A percentile compares a stretch with the other conserved stretches of the same genome.
Conservation (phyloP, 2,329 filamentous ascomycete species). For the Epichloe aotearoae region DNA sequence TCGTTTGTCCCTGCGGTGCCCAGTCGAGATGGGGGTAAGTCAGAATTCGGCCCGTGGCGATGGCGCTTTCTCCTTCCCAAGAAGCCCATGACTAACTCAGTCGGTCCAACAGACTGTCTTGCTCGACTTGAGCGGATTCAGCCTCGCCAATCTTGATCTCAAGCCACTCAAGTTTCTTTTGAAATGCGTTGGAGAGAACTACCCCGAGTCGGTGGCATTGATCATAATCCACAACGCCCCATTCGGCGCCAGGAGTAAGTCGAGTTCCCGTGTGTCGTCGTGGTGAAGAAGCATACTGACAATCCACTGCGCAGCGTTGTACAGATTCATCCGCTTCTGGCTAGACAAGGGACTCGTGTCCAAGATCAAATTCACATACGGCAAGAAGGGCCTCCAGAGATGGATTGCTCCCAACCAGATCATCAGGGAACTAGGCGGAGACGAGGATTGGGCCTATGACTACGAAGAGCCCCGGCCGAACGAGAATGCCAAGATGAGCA, state of each 20-base stretch:
- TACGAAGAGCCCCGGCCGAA: slow-evolving; percentile 59
- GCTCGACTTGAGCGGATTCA: too few species aligned
- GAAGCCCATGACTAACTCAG: not conserved
- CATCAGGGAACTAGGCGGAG: slow-evolving; percentile 64
- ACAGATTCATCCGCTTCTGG: slow-evolving; percentile 83
- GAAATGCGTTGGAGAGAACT: slow-evolving; percentile 57
- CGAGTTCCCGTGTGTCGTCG: slow-evolving; percentile 10
- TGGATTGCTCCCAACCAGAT: slow-evolving; percentile 58
- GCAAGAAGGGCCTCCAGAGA: slow-evolving; percentile 55
- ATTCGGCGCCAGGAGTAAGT: slow-evolving; percentile 73
- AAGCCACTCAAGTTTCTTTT: too few species aligned
- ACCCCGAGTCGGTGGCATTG: slow-evolving; percentile 71
- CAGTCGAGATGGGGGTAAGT: slow-evolving; percentile 73
- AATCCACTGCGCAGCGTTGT: slow-evolving; percentile 45
- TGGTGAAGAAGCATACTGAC: too few species aligned
- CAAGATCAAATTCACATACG: slow-evolving; percentile 80
- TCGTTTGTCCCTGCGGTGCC: slow-evolving; percentile 59
- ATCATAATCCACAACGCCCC: slow-evolving; percentile 84
- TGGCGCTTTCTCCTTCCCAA: too few species aligned
- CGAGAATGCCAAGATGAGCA: slow-evolving; percentile 60
- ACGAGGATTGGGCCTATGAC: slow-evolving; percentile 64
- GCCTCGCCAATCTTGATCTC: too few species aligned
- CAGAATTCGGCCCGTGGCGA: not conserved
- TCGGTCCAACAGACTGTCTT: slow-evolving; percentile 33
- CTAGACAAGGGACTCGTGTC: slow-evolving; percentile 78